Evolutionary conservation across 768 basidiomycete species (phyloP).

Genomic region (Rhodotorula toruloides): DNA sequence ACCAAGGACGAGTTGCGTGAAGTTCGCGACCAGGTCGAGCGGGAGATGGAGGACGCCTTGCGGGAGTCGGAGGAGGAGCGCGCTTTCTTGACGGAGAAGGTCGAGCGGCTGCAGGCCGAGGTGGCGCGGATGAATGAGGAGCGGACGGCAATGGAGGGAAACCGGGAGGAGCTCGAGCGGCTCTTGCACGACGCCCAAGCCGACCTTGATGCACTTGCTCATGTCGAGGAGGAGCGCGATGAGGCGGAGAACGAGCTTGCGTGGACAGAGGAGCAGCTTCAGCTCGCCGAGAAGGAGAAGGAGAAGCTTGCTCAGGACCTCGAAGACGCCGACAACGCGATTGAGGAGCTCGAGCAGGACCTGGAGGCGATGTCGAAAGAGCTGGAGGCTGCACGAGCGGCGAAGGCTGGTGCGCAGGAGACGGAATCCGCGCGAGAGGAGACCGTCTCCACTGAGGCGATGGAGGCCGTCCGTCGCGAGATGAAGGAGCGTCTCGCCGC

Average conservation of each 20-base stretch:
- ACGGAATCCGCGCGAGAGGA: background rate
- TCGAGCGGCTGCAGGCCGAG: background rate
- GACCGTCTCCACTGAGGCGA: background rate
- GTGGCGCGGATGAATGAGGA: background rate
- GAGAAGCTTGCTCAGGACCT: constrained; percentile 5
- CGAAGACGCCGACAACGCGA: background rate
- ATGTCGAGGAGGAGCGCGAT: background rate
- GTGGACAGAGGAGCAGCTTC: constrained; percentile 17
- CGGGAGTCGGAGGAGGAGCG: constrained; percentile 2
- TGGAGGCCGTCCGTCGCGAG: background rate
- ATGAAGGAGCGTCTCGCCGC: background rate
- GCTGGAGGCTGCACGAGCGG: background rate
- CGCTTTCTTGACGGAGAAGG: background rate
- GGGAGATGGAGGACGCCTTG: background rate
- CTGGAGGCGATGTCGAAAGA: background rate
- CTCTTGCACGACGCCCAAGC: background rate
- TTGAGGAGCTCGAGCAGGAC: constrained; percentile 1
- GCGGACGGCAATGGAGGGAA: background rate
- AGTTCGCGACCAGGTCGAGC: background rate
- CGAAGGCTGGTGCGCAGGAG: background rate
- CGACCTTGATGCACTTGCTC: background rate
- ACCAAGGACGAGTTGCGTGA: constrained; percentile 10
- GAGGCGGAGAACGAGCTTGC: constrained; percentile 29
- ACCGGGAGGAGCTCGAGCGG: constrained; percentile 15
- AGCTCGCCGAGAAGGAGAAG: background rate